A percentile compares a stretch with the other conserved stretches of the same genome.
Conservation (phyloP, 306 rosid genomes). For the Geum urbanum region DNA sequence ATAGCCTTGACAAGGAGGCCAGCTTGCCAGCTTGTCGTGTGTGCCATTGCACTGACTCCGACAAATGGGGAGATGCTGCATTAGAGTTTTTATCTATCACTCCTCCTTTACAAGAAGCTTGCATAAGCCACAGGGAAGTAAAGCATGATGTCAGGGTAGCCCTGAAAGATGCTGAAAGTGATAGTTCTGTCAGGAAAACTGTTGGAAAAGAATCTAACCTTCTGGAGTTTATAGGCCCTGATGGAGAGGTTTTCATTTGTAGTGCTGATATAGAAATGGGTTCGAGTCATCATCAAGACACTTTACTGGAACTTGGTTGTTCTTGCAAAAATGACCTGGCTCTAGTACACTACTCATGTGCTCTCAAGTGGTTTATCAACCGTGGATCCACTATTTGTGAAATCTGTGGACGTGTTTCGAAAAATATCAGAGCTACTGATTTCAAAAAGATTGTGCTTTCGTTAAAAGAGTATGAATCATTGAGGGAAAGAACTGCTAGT, state of each 20-base stretch:
- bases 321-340: slow-evolving; percentile 94
- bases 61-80: slow-evolving; percentile 72
- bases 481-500: slow-evolving; percentile 79
- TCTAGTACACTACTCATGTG: slow-evolving; percentile 89
- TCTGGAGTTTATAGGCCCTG: slow-evolving; percentile 77
- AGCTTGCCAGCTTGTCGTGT: slow-evolving; percentile 74
- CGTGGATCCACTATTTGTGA: slow-evolving; percentile 95
- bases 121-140: slow-evolving; percentile 31
- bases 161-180: slow-evolving; percentile 21
- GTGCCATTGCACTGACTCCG: slow-evolving; percentile 90
- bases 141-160: slow-evolving; percentile 30
- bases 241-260: slow-evolving; percentile 84
- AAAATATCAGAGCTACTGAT: slow-evolving; percentile 68
- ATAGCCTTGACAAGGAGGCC: slow-evolving; percentile 55
- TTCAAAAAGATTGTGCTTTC: slow-evolving; percentile 66
- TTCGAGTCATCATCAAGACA: slow-evolving; percentile 48
- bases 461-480: slow-evolving; percentile 73
- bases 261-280: slow-evolving; percentile 76
- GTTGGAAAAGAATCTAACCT: slow-evolving; percentile 41
- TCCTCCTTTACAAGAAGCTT: slow-evolving; percentile 40
- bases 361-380: slow-evolving; percentile 92
- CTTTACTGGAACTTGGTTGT: slow-evolving; percentile 84
- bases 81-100: slow-evolving; percentile 62
- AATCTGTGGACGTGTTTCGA: slow-evolving; percentile 73
- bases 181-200: slow-evolving; percentile 28